Base-by-base conservation (phyloP, 2,329 filamentous ascomycete genomes). In the Sclerotinia glacialis region DNA sequence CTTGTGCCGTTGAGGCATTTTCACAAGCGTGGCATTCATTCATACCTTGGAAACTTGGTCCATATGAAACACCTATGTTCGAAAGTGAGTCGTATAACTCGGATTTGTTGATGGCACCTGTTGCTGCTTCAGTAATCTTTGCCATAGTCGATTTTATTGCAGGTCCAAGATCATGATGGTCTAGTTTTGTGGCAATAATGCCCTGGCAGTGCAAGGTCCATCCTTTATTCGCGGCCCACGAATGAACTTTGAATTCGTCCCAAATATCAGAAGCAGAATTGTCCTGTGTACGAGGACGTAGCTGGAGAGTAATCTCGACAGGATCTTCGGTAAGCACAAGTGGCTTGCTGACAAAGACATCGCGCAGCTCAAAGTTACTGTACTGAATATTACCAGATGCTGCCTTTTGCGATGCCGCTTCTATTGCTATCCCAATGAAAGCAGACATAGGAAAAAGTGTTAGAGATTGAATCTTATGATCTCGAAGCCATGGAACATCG, bases 201-300 rank as follows among this genome's bases (percentile, higher is more conserved):
- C 83, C 83, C 60, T 80, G 78, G 72, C 85, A 87, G 71, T 88
- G 74, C 67, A 87, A 83, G 0, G 81, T 81, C 65, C 64, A 67
- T 26, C 65, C 58, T 55, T 68, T 49, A 47, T 58, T 60, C 4
- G 46, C 34, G 12, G 53, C 28, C 46, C 46, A 64, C 8, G 65
- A 68, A 34, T 64, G 53, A 28, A 68, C 26, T 21, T 26, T 46
- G 62, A 68, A 68, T 26, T 68, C 65, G 18, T 64, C 49, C 58
- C 65, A 68, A 26, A 28, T 42, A 21, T 18, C 14, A 11, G 55
- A 66, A 42, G 64, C 42, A n/a, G 34, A 26, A 50, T 76, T 78
- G 1, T 78, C 78, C 68, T 83, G 80, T 66, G 76, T 78, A 69
- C 79, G 75, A 4, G 80, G 76, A 11, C 79, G 76, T 8, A 85